Base-by-base conservation (phyloP, 2,329 filamentous ascomycete species). In the Gliomastix tumulicola region DNA sequence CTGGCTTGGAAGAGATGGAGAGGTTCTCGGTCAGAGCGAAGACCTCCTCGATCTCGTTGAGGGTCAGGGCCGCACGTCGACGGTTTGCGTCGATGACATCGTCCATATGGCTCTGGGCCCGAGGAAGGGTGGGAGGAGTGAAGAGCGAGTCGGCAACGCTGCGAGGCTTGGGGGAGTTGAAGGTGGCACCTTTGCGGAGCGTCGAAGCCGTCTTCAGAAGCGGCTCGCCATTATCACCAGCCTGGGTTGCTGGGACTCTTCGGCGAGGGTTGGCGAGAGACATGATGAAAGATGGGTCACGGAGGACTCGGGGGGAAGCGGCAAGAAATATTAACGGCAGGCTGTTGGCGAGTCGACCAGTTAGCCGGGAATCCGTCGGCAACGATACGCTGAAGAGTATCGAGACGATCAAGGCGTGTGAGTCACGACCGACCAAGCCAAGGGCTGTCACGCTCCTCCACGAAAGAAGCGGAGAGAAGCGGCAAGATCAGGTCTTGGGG, bases 131-230 rank as follows among this genome's bases (percentile, higher is more conserved):
- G 39, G 74, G 74, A 41, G 74, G 68, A 37, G 57, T 57, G 47
- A 74, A 73, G 39, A 54, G 45, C 22, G 62, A 54, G 40, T 64
- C 63, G 34, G 54, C 46, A 47, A 53, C 49, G 57, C 51, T 57
- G 41, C 69, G 65, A 41, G 56, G 17, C 16, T 20, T 21, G 36
- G 66, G 69, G 56, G 73, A 73, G 49, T 76, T 71, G 49, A 78
- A 79, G 49, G 84, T 87, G 37, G 82, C 78, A 51, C 79, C 79
- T 66, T 87, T 88, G 56, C 69, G 74, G 59, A 88, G 71, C 57
- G 67, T 63, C 58, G 27, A 28, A 19, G 39, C 23, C 11, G 36
- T 65, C 44, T 56, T 57, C 49, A 54, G 56, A 53, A 61, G 56
- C 35, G 39, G 46, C 38, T 59, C 51, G 37, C 45, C 41, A 42